Evolutionary conservation across 2,329 filamentous ascomycete species (phyloP).

Genomic region (Penicillium polonicum): DNA sequence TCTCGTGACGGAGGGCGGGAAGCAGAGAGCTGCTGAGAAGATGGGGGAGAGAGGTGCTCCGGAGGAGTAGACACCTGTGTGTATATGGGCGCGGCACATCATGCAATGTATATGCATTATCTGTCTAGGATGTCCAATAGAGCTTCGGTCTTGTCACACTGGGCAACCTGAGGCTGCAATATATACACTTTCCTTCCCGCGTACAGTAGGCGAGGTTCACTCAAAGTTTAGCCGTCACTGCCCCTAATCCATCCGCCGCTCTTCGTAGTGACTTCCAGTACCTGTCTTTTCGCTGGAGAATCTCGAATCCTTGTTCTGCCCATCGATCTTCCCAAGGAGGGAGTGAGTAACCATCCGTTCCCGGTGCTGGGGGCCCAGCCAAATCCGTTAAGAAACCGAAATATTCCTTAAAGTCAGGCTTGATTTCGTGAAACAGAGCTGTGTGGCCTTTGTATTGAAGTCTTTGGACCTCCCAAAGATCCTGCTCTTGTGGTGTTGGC

Average conservation of each 20-base stretch:
- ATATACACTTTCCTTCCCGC: neutral
- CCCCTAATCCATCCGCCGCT: neutral
- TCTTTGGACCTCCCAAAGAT: constrained; percentile 29
- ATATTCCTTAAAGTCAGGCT: constrained; percentile 40
- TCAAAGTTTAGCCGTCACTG: constrained; percentile 1
- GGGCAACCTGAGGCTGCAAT: neutral
- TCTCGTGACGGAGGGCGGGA: neutral
- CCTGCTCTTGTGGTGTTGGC: constrained; percentile 22
- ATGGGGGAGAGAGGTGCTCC: neutral
- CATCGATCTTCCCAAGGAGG: constrained; percentile 41
- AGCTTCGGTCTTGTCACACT: neutral
- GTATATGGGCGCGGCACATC: neutral
- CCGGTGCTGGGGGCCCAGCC: constrained; percentile 40
- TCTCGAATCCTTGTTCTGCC: constrained; percentile 25
- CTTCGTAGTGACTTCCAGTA: constrained; percentile 20
- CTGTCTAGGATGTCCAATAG: neutral
- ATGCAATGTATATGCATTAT: neutral
- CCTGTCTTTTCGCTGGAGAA: constrained; percentile 20
- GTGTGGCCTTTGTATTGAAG: constrained; percentile 23
- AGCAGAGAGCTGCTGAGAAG: neutral
- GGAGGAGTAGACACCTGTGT: neutral
- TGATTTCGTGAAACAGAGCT: constrained; percentile 25
- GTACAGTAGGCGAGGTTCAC: neutral
- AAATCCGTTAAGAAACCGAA: constrained; percentile 42
- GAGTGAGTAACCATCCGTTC: constrained; percentile 37